Percentiles rank a stretch among this genome's conserved stretches.
phyloP scores from a whole-genome alignment of 2,329 filamentous ascomycete species.

The Epichloe sibirici region DNA sequence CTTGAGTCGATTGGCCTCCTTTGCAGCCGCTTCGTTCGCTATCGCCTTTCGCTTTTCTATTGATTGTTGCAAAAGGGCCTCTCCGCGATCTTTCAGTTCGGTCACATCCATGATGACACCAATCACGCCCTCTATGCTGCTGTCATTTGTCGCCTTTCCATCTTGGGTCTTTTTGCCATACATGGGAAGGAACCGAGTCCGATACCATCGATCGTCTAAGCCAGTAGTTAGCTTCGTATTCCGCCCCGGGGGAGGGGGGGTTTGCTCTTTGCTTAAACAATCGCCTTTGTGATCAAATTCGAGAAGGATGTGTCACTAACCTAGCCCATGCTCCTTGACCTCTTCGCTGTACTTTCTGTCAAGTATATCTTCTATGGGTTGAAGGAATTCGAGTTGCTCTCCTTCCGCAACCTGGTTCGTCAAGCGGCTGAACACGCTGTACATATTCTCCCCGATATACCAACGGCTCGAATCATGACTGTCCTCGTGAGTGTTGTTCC shows the following conservation, averaged over 20 bases:
- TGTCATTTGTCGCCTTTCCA: slow-evolving; percentile 30
- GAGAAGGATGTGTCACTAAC: slow-evolving; percentile 18
- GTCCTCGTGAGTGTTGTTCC: slow-evolving; percentile 31
- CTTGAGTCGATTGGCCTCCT: slow-evolving; percentile 70
- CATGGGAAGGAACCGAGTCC: slow-evolving; percentile 59
- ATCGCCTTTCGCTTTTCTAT: slow-evolving; percentile 58
- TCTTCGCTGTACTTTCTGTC: slow-evolving; percentile 47
- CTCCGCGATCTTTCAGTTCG: slow-evolving; percentile 53
- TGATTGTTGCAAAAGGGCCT: slow-evolving; percentile 49
- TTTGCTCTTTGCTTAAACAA: neutral
- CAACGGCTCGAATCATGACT: slow-evolving; percentile 29
- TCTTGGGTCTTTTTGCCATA: slow-evolving; percentile 42
- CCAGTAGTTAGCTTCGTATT: neutral
- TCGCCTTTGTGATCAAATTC: too few relatives aligned
- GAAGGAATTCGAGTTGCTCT: slow-evolving; percentile 36
- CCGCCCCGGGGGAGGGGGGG: too few relatives aligned
- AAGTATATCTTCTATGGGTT: slow-evolving; percentile 52
- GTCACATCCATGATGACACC: slow-evolving; percentile 74
- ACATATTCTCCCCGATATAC: slow-evolving; percentile 50
- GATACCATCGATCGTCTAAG: slow-evolving; percentile 51
- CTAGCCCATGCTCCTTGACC: slow-evolving; percentile 50
- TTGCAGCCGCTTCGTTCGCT: slow-evolving; percentile 66
- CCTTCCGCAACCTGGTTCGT: slow-evolving; percentile 30
- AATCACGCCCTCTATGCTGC: slow-evolving; percentile 57
- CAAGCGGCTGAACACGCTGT: slow-evolving; percentile 47